Evolutionary conservation across 441 rosid species (phyloP).

Genomic region (Aquilaria agallochum): DNA sequence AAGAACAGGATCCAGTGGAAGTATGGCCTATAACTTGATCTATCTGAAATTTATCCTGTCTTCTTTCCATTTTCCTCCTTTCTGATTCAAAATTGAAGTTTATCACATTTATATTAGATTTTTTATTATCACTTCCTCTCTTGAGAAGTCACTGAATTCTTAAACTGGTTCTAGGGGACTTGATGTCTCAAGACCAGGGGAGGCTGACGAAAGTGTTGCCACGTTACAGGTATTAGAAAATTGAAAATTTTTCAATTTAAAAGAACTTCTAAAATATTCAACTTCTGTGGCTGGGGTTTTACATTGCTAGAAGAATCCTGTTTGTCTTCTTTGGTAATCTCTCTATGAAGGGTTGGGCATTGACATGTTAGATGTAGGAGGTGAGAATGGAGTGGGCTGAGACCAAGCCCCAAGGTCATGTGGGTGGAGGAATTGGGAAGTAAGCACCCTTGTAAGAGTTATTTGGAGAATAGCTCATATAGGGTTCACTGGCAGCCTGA

Average conservation of each 20-base stretch:
- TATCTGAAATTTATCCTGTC: slow-evolving; percentile 12
- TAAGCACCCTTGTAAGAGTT: no score
- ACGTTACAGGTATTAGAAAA: slow-evolving; percentile 65
- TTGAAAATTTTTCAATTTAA: slow-evolving; percentile 5
- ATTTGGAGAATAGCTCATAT: no score
- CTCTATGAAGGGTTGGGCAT: no score
- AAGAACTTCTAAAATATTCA: not conserved
- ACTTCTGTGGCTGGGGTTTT: not conserved
- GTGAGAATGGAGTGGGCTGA: no score
- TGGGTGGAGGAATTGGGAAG: no score
- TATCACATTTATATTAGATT: not conserved
- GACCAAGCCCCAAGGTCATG: no score
- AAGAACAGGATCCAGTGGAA: slow-evolving; percentile 98
- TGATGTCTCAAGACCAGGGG: slow-evolving; percentile 85
- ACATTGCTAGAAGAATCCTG: no score
- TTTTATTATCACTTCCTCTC: slow-evolving; percentile 2
- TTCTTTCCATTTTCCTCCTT: slow-evolving; percentile 2
- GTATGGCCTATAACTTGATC: slow-evolving; percentile 39
- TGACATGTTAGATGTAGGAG: no score
- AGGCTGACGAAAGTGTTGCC: slow-evolving; percentile 57
- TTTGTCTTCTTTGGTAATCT: no score
- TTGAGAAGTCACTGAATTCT: slow-evolving; percentile 10
- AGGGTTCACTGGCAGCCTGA: no score
- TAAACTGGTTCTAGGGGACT: slow-evolving; percentile 60
- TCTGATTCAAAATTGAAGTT: not conserved